Evolutionary conservation across 768 basidiomycete species (phyloP), one percentile per base, ranked within the genome.

Genomic region (Boletus reticulatus): DNA sequence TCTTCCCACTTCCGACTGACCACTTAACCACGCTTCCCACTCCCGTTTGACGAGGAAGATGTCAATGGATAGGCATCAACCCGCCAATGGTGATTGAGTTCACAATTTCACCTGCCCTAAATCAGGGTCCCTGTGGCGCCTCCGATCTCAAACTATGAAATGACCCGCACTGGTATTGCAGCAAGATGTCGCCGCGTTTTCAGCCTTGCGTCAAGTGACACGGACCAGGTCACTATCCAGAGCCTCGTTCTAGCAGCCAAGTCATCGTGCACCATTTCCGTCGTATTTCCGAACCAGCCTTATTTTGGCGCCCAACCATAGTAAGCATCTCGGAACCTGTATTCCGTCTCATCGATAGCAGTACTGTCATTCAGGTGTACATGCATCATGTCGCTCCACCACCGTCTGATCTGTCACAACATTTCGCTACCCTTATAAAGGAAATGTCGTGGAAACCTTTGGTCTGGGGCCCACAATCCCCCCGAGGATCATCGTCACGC

Each of bases 1-100:
- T 81, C 85, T 77, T 81, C 86, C 87, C 85, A 73, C 88, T 84
- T 78, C 86, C 84, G 73, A 77, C 84, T 79, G 75, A 73, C 84
- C 81, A 73, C 82, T 70, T 75, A 71, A 78, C 83, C 76, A 76
- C 80, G 79, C 74, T 85, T 79, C 77, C 84, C 83, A 80, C 82
- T 82, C 81, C 84, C 76, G 79, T 76, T 78, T 71, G 73, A 79
- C 72, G 76, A 81, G 78, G 81, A 80, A 67, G 68, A 72, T 73
- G 72, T 73, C 68, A 73, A 72, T 73, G 66, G 57, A 58, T 52
- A 9, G 55, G 44, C 56, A 55, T 47, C 43, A 63, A 58, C 48
- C 53, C 51, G 41, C 53, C 58, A 59, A 67, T 71, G 52, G 45
- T 38, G 56, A 58, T 49, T 32, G 46, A 41, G 52, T 49, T 60